Evolutionary conservation across 371 early-diverging fungal genomes (phyloP), one percentile per base, ranked within the genome.

Genomic region (Zancudomyces culisetae): DNA sequence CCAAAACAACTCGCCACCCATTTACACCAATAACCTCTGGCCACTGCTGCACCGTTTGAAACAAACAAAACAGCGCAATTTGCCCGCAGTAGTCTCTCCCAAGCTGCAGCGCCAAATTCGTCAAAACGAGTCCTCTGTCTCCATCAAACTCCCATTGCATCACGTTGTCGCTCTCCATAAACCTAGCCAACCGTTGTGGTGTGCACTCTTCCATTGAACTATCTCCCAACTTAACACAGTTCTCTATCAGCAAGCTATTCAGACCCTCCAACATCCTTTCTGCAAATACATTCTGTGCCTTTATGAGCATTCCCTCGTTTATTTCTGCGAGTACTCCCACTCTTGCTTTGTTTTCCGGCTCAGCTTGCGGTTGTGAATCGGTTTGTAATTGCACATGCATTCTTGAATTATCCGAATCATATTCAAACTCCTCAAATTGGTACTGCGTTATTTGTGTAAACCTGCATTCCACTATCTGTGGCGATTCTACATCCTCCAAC

Each of bases 11-110:
- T 50, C 63, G 65, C 92, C 95, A 93, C 12, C 88, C 83, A 26
- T 69, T 72, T 24, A 75, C 62, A 53, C 90, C 58, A 3, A 52
- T 13, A 20, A 27, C 29, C 12, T 6, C 19, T 3, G 47, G 47
- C 47, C 53, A 52, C 29, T 52, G 13, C n/a, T 52, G 48, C 43
- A 27, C 29, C 12, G 40, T 60, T 19, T 78, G 77, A 63, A 92
- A 86, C 55, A 83, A 70, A 6, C 87, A 75, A 10, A 90, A 84
- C 24, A 88, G 77, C 0, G 90, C 90, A 24, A 90, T 65, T 61
- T 93, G 92, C 2, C 83, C 86, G 50, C 82, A 80, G 60, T 83
- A 86, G 55, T 85, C 82, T 49, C 80, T 73, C 47, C 93, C 93
- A 68, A 95, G 83, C 39, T 87, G 82, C 19, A 89, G 76, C 0